phyloP scores from a whole-genome alignment of 108 stramenopile species.

The Discostella pseudostelligera region DNA sequence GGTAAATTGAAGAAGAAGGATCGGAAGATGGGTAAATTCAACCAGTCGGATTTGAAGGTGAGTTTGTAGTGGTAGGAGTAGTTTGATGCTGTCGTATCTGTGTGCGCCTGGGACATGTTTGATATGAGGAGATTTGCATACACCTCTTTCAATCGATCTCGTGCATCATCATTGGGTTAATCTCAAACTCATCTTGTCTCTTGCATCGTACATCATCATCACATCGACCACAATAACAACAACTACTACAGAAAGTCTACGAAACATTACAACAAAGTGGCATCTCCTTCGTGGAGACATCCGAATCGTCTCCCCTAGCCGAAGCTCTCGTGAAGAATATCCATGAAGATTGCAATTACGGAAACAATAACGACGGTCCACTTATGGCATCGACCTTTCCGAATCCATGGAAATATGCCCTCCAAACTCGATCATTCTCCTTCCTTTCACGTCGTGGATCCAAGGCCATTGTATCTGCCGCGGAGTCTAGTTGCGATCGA shows the following conservation, averaged over 20 bases:
- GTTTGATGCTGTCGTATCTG: too few relatives aligned
- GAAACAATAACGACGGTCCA: constrained; percentile 34
- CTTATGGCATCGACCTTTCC: constrained; percentile 44
- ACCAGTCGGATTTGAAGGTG: constrained; percentile 65
- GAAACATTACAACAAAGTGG: constrained; percentile 61
- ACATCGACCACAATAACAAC: background rate
- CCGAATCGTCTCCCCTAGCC: constrained; percentile 53
- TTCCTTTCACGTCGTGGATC: constrained; percentile 32
- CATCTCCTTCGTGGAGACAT: constrained; percentile 72
- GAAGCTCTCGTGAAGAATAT: constrained; percentile 57
- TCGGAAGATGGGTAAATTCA: constrained; percentile 64
- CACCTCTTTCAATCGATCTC: background rate
- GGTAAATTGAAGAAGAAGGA: constrained; percentile 74
- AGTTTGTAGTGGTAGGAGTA: background rate
- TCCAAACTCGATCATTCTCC: constrained; percentile 8
- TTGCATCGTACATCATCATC: too few relatives aligned
- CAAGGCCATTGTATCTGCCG: constrained; percentile 36
- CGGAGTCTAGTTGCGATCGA: constrained; percentile 54
- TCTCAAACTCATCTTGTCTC: too few relatives aligned
- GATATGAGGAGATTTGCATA: background rate
- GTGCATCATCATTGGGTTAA: too few relatives aligned
- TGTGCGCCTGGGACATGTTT: too few relatives aligned
- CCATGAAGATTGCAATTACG: constrained; percentile 39
- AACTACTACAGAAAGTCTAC: constrained; percentile 53
- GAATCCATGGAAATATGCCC: constrained; percentile 49